Conservation (phyloP, 805 yeast species). For the Kluyveromyces nonfermentans region DNA sequence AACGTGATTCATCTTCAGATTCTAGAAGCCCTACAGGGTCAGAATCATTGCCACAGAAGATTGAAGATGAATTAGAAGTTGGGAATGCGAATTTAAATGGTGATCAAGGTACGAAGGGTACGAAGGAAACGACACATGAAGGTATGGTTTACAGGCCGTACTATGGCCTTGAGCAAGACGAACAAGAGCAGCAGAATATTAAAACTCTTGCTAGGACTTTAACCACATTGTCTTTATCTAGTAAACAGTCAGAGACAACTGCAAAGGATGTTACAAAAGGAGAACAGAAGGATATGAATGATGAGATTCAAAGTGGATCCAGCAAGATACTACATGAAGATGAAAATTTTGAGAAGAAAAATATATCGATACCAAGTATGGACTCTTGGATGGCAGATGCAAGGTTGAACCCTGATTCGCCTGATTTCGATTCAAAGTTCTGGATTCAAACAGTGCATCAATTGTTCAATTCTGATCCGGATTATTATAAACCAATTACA, state of each 20-base stretch:
- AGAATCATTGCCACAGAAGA: no score
- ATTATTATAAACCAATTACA: constrained; percentile 46
- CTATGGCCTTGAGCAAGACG: constrained; percentile 1
- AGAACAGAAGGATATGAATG: neutral
- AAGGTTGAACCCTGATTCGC: constrained; percentile 48
- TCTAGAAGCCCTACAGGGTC: no score
- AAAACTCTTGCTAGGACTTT: neutral
- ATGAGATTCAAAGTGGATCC: neutral
- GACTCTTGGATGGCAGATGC: constrained; percentile 30
- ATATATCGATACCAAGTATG: neutral
- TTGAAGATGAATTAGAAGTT: no score
- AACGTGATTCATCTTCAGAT: no score
- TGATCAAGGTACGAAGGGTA: no score
- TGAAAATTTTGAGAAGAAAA: neutral
- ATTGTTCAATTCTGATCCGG: constrained; percentile 46
- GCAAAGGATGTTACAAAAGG: neutral
- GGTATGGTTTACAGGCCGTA: constrained; percentile 1
- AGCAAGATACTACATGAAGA: neutral
- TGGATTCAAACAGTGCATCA: constrained; percentile 58
- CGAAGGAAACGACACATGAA: neutral
- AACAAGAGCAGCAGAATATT: constrained; percentile 2
- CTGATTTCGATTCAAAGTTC: constrained; percentile 43
- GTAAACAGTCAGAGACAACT: neutral
- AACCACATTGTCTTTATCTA: constrained; percentile 1
- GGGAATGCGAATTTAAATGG: no score